Conservation (phyloP, 2,329 filamentous ascomycete genomes). For the Aspergillus cejpii region DNA sequence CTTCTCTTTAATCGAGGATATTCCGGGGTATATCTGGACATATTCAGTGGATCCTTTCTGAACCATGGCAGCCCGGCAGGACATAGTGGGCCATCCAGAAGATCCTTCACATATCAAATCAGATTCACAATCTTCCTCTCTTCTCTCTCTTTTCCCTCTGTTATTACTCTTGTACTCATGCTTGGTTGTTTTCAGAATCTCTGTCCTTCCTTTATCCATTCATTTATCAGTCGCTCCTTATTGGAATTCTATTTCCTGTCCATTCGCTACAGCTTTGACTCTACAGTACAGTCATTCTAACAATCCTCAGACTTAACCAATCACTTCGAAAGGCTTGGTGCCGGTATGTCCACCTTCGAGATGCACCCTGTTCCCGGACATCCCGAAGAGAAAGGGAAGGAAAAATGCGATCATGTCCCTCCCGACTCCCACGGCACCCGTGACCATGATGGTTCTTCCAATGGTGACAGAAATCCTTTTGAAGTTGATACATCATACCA, state of each 20-base stretch:
- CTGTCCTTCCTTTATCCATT: not conserved
- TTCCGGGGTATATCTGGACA: too few species aligned
- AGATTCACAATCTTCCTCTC: too few species aligned
- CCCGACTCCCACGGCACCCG: conserved; percentile 28
- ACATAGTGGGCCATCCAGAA: too few species aligned
- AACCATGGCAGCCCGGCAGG: too few species aligned
- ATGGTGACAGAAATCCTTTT: conserved; percentile 12
- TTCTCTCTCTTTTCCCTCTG: too few species aligned
- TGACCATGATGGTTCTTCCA: conserved; percentile 19
- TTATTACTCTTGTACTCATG: too few species aligned
- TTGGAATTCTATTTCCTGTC: not conserved
- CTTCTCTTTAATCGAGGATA: too few species aligned
- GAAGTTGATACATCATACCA: conserved; percentile 25
- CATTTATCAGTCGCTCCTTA: not conserved
- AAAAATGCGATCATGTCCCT: conserved; percentile 21
- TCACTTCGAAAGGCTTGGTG: conserved; percentile 21
- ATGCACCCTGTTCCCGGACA: conserved; percentile 25
- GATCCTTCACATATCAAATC: too few species aligned
- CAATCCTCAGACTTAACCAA: not conserved
- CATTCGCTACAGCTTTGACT: too few species aligned
- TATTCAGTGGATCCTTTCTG: too few species aligned
- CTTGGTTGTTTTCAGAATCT: too few species aligned
- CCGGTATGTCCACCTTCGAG: conserved; percentile 34
- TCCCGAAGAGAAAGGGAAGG: conserved; percentile 23
- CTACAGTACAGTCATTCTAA: not conserved